Evolutionary conservation across 495 filamentous ascomycete genomes (phyloP).

Genomic region (Penicillium dipodomyicola): DNA sequence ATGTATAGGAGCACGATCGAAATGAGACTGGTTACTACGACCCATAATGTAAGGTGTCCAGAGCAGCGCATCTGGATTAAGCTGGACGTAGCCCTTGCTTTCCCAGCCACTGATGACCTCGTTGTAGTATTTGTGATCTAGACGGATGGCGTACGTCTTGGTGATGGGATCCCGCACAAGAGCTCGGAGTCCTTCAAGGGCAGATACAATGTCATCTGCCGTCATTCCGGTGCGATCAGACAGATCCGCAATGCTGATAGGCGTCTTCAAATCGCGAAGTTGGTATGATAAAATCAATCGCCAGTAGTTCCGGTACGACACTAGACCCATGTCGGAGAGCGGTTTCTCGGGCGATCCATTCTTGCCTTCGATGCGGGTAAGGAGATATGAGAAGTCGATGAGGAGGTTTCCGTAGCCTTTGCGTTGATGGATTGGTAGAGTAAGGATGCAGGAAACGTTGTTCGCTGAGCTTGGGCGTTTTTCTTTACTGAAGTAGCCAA

Average conservation of each 20-base stretch:
- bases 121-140: slow-evolving; percentile 77
- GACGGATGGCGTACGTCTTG: slow-evolving; percentile 78
- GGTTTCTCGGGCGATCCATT: slow-evolving; percentile 97
- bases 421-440: slow-evolving; percentile 90
- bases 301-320: slow-evolving; percentile 98
- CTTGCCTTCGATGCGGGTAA: slow-evolving; percentile 89
- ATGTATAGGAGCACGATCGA: slow-evolving; percentile 79
- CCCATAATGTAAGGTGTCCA: slow-evolving; percentile 99
- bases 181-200: slow-evolving; percentile 82
- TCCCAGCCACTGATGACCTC: slow-evolving; percentile 86
- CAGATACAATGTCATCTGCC: slow-evolving; percentile 91
- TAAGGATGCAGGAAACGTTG: slow-evolving; percentile 96
- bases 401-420: slow-evolving; percentile 96
- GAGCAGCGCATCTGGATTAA: slow-evolving; percentile 76
- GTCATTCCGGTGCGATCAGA: slow-evolving; percentile 94
- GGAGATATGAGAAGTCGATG: slow-evolving; percentile 96
- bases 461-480: slow-evolving; percentile 93
- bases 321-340: slow-evolving; percentile 93
- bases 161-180: slow-evolving; percentile 88
- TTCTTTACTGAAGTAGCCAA: slow-evolving; percentile 98
- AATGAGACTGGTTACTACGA: slow-evolving; percentile 74
- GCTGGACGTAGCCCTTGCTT: slow-evolving; percentile 76
- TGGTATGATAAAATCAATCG: slow-evolving; percentile 82
- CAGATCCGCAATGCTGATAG: slow-evolving; percentile 73
- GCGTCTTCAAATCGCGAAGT: slow-evolving; percentile 59